Conservation (phyloP, 495 filamentous ascomycete species). For the Aspergillus ellipticus region DNA sequence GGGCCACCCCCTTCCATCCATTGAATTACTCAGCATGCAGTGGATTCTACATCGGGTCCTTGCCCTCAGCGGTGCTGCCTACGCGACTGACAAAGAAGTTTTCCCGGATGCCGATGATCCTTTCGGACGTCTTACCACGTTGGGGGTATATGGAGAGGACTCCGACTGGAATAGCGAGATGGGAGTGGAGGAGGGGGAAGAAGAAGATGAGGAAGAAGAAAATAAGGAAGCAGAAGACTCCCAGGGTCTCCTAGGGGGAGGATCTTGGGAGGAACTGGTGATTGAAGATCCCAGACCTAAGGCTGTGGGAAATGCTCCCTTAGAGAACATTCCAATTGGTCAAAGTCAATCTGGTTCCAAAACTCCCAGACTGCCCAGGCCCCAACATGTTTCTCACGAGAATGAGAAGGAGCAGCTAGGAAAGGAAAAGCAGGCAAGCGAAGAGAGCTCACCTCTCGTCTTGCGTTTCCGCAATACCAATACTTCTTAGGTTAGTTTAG, state of each 20-base stretch:
- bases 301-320: not conserved
- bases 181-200: not conserved
- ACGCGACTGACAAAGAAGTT: slow-evolving; percentile 1
- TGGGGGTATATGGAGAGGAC: not conserved
- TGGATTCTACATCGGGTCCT: slow-evolving; percentile 1
- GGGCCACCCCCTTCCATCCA: slow-evolving; percentile 5
- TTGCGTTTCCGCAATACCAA: not conserved
- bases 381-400: not conserved
- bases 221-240: not conserved
- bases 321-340: not conserved
- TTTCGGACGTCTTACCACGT: not conserved
- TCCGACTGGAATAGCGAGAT: not conserved
- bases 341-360: not conserved
- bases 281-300: not conserved
- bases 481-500: not conserved
- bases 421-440: not conserved
- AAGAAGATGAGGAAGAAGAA: too few species aligned
- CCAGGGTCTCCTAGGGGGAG: not conserved
- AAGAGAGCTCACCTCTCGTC: not conserved
- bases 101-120: not conserved
- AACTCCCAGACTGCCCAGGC: not conserved
- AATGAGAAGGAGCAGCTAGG: not conserved
- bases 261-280: not conserved
- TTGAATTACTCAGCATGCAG: not conserved
- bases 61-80: slow-evolving; percentile 1